Evolutionary conservation across 1,284 basidiomycete species (phyloP).

Genomic region (Rhodotorula glutinis): DNA sequence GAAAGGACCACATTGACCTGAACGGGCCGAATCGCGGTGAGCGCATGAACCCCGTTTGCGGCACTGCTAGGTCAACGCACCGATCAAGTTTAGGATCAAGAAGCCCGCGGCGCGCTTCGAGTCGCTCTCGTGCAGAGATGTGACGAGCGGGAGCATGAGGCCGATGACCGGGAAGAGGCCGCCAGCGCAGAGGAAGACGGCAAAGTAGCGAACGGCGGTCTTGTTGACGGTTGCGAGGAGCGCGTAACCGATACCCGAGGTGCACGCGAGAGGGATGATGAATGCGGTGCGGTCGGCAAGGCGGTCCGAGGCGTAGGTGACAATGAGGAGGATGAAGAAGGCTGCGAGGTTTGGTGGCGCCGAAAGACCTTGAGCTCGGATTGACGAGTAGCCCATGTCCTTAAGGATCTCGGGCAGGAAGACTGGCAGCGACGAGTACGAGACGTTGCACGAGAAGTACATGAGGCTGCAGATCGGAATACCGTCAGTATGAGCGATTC

Average conservation of each 20-base stretch:
- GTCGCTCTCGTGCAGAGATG: constrained; percentile 40
- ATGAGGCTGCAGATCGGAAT: constrained; percentile 9
- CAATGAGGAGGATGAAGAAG: constrained; percentile 37
- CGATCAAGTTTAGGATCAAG: constrained; percentile 43
- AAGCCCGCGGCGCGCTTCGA: constrained; percentile 42
- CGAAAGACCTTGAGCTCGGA: constrained; percentile 29
- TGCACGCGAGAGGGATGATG: constrained; percentile 37
- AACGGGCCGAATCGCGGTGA: no score
- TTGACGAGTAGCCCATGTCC: constrained; percentile 42
- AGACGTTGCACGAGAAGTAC: constrained; percentile 45
- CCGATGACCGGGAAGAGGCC: constrained; percentile 44
- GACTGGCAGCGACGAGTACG: constrained; percentile 44
- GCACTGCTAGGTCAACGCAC: no score
- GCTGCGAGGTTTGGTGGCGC: constrained; percentile 40
- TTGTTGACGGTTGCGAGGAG: constrained; percentile 37
- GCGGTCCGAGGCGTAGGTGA: constrained; percentile 37
- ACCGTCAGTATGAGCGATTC: not conserved
- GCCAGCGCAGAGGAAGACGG: constrained; percentile 39
- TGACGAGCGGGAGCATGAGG: constrained; percentile 43
- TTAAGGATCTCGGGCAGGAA: constrained; percentile 43
- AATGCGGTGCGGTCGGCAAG: constrained; percentile 41
- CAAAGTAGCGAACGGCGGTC: constrained; percentile 25
- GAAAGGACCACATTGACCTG: constrained; percentile 36
- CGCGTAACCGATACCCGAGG: constrained; percentile 43
- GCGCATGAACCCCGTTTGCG: no score